These are phyloP conservation scores for Babesia bovis DNA, from an alignment of 169 alveolate species.

Conservation along the genomic window DNA sequence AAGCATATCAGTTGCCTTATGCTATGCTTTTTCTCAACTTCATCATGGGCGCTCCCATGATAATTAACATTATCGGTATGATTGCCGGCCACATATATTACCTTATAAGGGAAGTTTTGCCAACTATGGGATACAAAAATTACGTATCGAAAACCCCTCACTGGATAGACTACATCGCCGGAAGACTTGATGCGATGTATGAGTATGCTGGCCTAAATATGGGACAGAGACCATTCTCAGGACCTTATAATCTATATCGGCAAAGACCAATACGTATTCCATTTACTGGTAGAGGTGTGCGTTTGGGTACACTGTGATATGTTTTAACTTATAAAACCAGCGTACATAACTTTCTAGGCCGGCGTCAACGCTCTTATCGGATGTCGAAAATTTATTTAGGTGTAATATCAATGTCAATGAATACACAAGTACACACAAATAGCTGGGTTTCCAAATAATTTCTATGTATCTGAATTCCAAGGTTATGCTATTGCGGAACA, in stretches of 20 bases:
- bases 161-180: slow-evolving; percentile 71
- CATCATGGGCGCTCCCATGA: slow-evolving; percentile 84
- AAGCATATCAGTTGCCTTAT: slow-evolving; percentile 85
- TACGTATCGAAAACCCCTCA: slow-evolving; percentile 71
- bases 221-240: slow-evolving; percentile 31
- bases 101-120: slow-evolving; percentile 81
- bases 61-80: slow-evolving; percentile 84
- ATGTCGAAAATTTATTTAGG: too few species aligned
- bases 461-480: too few species aligned
- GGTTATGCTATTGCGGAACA: too few species aligned
- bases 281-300: slow-evolving; percentile 80
- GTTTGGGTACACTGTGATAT: slow-evolving; percentile 67
- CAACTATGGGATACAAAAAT: slow-evolving; percentile 75
- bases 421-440: too few species aligned
- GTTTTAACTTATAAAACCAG: too few species aligned
- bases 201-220: neutral
- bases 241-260: slow-evolving; percentile 5
- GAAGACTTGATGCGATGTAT: slow-evolving; percentile 58
- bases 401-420: too few species aligned
- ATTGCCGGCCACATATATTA: slow-evolving; percentile 84
- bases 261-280: slow-evolving; percentile 23
- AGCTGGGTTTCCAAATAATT: too few species aligned
- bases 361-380: too few species aligned
- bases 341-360: too few species aligned
- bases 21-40: slow-evolving; percentile 83